Evolutionary conservation across 805 yeast species (phyloP).

Genomic region (Tetrapisispora taiwanensis): DNA sequence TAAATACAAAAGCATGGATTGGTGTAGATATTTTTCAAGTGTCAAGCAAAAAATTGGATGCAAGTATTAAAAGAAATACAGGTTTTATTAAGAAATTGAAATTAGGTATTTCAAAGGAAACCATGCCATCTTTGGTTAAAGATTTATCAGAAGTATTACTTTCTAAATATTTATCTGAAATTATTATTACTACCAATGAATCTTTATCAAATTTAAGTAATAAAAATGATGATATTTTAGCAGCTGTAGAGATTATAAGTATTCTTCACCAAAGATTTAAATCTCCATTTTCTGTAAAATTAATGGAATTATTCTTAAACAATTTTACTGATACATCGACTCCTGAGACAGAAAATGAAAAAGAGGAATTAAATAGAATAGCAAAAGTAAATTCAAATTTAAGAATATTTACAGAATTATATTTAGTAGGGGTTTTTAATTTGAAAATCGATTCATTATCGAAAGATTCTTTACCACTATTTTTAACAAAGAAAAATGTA

Average conservation of each 20-base stretch:
- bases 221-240: constrained; percentile 46
- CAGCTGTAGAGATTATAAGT: constrained; percentile 58
- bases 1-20: constrained; percentile 45
- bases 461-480: constrained; percentile 35
- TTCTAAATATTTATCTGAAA: constrained; percentile 66
- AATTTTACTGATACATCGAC: constrained; percentile 30
- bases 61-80: constrained; percentile 73
- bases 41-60: constrained; percentile 39
- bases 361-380: constrained; percentile 36
- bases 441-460: constrained; percentile 33
- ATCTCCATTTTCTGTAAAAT: constrained; percentile 39
- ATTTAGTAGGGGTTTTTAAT: constrained; percentile 46
- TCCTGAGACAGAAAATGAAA: constrained; percentile 22
- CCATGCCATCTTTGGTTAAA: constrained; percentile 37
- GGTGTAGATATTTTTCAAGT: constrained; percentile 34
- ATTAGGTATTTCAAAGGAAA: constrained; percentile 45
- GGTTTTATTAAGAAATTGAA: constrained; percentile 66
- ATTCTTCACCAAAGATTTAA: constrained; percentile 71
- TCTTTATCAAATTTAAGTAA: constrained; percentile 41
- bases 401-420: constrained; percentile 47
- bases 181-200: constrained; percentile 52
- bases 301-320: constrained; percentile 35
- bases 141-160: constrained; percentile 57
- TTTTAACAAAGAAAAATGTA: constrained; percentile 28
- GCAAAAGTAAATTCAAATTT: constrained; percentile 38